phyloP scores from a whole-genome alignment of 1,139 yeast species.

The Candida sp. region DNA sequence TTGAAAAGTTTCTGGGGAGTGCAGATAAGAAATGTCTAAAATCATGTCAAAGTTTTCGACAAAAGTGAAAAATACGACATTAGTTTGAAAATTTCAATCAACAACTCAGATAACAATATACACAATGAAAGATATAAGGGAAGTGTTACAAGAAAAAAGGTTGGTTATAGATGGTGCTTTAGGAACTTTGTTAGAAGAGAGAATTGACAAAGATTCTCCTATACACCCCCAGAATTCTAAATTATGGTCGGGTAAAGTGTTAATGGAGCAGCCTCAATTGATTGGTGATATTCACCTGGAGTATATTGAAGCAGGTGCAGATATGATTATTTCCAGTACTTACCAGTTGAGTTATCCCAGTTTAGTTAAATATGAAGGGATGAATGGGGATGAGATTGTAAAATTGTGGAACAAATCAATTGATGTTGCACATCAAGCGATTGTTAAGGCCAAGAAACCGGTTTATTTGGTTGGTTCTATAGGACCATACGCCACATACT shows the following conservation, averaged over 20 bases:
- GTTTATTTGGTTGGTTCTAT: slow-evolving; percentile 51
- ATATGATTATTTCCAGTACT: slow-evolving; percentile 54
- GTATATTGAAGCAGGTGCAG: slow-evolving; percentile 54
- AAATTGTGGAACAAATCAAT: slow-evolving; percentile 30
- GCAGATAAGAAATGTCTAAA: not conserved
- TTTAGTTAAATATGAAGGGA: slow-evolving; percentile 27
- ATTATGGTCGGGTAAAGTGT: slow-evolving; percentile 62
- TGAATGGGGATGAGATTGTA: slow-evolving; percentile 20
- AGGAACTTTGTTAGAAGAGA: slow-evolving; percentile 25
- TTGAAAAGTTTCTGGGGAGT: not conserved
- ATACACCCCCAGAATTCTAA: slow-evolving; percentile 21
- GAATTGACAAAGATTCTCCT: slow-evolving; percentile 8
- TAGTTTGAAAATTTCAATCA: not conserved
- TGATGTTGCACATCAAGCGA: slow-evolving; percentile 27
- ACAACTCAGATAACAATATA: too few species aligned
- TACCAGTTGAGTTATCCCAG: slow-evolving; percentile 56
- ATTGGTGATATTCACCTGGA: slow-evolving; percentile 48
- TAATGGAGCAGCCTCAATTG: slow-evolving; percentile 43
- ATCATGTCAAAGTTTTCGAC: too few species aligned
- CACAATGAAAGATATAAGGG: not conserved
- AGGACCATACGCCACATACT: slow-evolving; percentile 73
- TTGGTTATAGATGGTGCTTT: slow-evolving; percentile 27
- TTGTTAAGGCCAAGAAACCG: slow-evolving; percentile 6
- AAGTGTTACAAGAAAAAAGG: not conserved
- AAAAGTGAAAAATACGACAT: too few species aligned